Evolutionary conservation across 169 alveolate species (phyloP).

Genomic region (Cryptosporidium sp.): DNA sequence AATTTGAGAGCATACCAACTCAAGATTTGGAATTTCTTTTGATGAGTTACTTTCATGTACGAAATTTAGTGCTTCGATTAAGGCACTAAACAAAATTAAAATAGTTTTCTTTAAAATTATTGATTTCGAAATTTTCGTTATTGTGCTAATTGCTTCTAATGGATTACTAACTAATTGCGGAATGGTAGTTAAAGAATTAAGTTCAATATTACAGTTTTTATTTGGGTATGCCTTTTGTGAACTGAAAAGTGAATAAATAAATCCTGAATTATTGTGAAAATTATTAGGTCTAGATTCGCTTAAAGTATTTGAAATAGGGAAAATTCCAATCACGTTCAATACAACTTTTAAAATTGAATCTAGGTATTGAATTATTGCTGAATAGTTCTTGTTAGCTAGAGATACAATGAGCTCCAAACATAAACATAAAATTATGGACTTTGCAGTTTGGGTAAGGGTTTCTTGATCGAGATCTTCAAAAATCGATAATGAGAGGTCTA

Average conservation of each 20-base stretch:
- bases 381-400: neutral
- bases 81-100: constrained; percentile 11
- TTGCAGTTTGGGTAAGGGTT: constrained; percentile 14
- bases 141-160: neutral
- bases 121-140: constrained; percentile 10
- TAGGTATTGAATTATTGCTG: constrained; percentile 25
- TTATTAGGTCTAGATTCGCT: neutral
- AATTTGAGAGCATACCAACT: constrained; percentile 6
- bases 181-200: neutral
- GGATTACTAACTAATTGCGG: constrained; percentile 14
- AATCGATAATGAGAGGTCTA: constrained; percentile 36
- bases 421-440: constrained; percentile 6
- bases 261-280: constrained; percentile 33
- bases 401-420: constrained; percentile 31
- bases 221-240: constrained; percentile 6
- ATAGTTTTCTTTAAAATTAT: constrained; percentile 18
- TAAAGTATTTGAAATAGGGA: constrained; percentile 27
- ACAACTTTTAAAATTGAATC: constrained; percentile 33
- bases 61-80: constrained; percentile 24
- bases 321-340: constrained; percentile 35
- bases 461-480: constrained; percentile 50
- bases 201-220: neutral
- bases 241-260: constrained; percentile 22
- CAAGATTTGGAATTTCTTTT: neutral
- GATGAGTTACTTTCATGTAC: neutral